Evolutionary conservation across 257 asterid genomes (phyloP), one percentile per base, ranked within the genome.

Genomic region (Primulina tabacum): DNA sequence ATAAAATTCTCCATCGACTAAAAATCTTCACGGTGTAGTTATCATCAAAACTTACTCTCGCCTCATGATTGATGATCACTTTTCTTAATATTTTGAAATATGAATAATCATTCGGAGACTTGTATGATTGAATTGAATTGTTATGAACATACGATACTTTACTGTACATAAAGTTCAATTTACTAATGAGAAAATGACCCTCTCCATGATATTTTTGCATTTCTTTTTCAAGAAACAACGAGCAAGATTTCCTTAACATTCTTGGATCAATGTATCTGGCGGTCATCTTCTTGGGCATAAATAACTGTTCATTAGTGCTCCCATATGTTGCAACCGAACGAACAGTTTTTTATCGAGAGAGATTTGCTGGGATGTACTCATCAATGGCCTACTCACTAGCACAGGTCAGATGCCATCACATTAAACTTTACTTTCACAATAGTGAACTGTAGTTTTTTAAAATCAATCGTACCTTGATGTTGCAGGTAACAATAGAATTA

Each of bases 281-380:
- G 5, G 63, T 69, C 6, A 18, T 73, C 40, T 64, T 78, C 35
- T 60, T 68, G 16, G 82, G 82, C 57, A 37, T 70, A 7, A 47
- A 43, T 38, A 78, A 65, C 32, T 58, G 52, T 8, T 64, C 79
- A 14, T 69, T 70, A 37, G 76, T 74, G 2, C 24, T 70, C 18
- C 82, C 82, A 18, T 73, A 74, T 55, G 62, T 78, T 29, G 70
- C 66, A 64, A 70, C 63, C 24, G 79, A 78, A 28, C 55, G 82
- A 37, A 60, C 70, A 2, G 82, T 78, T 38, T 7, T 78, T 7
- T 64, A 78, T 26, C 7, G 82, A 37, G 82, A 78, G 74, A 73
- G 63, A 65, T 78, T 74, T 65, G 71, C 81, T 35, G 81, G 81
- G 69, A 77, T 77, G 81, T 77, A 77, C 60, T 60, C 75, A 16